Conservation (phyloP, 768 basidiomycete genomes). For the Tulasnella sp. region DNA sequence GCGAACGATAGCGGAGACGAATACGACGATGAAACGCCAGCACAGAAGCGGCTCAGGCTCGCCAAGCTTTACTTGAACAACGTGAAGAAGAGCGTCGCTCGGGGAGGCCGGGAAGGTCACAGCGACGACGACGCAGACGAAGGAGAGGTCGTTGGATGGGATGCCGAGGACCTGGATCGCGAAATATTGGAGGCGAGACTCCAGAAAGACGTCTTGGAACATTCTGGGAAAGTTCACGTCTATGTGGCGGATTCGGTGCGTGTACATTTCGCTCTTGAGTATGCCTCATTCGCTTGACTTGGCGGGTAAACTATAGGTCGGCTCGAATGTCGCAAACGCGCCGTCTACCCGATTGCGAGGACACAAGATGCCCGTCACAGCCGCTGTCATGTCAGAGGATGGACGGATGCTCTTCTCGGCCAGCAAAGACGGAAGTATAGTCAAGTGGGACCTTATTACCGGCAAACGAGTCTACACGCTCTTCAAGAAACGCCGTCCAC, state of each 20-base stretch:
- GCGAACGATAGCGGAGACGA: conserved; percentile 55
- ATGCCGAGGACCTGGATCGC: conserved; percentile 91
- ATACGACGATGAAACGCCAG: conserved; percentile 80
- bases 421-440: conserved; percentile 83
- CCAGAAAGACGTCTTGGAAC: conserved; percentile 83
- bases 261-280: background rate
- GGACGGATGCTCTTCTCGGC: conserved; percentile 71
- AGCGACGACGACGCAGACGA: background rate
- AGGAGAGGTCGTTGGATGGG: conserved; percentile 42
- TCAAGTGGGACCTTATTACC: conserved; percentile 66
- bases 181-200: conserved; percentile 84
- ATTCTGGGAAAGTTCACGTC: conserved; percentile 77
- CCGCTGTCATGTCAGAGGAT: conserved; percentile 64
- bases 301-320: background rate
- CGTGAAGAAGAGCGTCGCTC: conserved; percentile 56
- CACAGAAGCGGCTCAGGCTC: conserved; percentile 81
- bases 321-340: conserved; percentile 29
- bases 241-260: conserved; percentile 62
- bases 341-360: conserved; percentile 49
- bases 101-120: background rate
- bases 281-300: background rate
- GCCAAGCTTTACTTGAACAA: conserved; percentile 84
- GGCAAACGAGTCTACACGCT: conserved; percentile 50
- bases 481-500: conserved; percentile 42
- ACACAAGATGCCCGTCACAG: conserved; percentile 71